Evolutionary conservation across 345 rosid genomes (phyloP).

Genomic region (Bretschneidera sinensis): DNA sequence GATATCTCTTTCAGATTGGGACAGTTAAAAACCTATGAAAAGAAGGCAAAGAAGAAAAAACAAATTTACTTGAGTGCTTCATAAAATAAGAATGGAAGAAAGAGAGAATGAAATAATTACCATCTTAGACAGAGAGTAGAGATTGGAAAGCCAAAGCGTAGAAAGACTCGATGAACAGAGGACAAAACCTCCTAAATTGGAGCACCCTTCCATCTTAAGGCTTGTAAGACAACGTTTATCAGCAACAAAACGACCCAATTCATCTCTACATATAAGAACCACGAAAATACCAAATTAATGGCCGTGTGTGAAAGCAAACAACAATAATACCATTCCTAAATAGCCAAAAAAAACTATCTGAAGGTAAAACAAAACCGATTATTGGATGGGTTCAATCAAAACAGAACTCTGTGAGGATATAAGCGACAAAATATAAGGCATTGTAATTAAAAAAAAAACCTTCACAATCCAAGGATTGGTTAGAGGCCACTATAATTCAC

Average conservation of each 20-base stretch:
- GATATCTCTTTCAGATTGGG: conserved; percentile 82
- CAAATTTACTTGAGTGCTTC: conserved; percentile 8
- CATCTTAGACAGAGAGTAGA: conserved; percentile 71
- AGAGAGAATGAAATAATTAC: conserved; percentile 29
- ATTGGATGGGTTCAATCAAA: neutral
- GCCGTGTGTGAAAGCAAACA: conserved; percentile 5
- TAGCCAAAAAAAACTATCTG: neutral
- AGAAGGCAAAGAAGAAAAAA: neutral
- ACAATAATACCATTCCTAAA: neutral
- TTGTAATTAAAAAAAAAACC: no score
- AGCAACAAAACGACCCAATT: conserved; percentile 91
- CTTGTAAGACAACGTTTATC: conserved; percentile 70
- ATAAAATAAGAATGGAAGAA: neutral
- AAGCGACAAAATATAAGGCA: neutral
- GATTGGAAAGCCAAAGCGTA: conserved; percentile 86
- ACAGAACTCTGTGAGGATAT: neutral
- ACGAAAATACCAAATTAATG: conserved; percentile 13
- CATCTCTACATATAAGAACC: conserved; percentile 53
- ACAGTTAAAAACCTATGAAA: conserved; percentile 68
- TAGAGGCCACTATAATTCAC: no score
- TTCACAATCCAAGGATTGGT: no score
- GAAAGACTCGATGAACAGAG: conserved; percentile 81
- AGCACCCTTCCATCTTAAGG: conserved; percentile 96
- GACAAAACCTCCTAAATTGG: conserved; percentile 73
- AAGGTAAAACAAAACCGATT: neutral